phyloP scores from a whole-genome alignment of 768 basidiomycete genomes.

The Glaciozyma martinii region DNA sequence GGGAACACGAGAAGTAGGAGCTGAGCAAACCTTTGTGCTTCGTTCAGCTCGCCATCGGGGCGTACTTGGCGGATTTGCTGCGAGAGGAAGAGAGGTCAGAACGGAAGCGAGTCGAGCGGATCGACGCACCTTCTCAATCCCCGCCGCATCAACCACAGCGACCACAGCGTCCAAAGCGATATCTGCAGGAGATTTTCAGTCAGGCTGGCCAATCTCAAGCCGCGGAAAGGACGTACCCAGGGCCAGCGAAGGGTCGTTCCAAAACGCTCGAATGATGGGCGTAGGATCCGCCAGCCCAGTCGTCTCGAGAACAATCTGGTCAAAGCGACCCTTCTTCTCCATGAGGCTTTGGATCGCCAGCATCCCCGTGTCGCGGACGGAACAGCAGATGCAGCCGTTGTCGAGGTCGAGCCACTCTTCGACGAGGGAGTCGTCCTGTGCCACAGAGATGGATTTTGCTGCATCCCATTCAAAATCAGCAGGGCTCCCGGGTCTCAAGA shows the following conservation, averaged over 20 bases:
- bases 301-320: slow-evolving; percentile 90
- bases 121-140: slow-evolving; percentile 14
- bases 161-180: slow-evolving; percentile 28
- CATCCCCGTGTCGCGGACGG: slow-evolving; percentile 85
- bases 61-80: slow-evolving; percentile 30
- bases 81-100: background rate
- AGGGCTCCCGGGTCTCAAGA: no score
- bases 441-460: slow-evolving; percentile 81
- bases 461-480: no score
- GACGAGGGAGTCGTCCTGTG: slow-evolving; percentile 49
- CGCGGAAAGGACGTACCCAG: slow-evolving; percentile 3
- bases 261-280: slow-evolving; percentile 32
- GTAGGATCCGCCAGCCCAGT: slow-evolving; percentile 92
- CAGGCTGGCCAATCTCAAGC: background rate
- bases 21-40: slow-evolving; percentile 14
- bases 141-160: slow-evolving; percentile 24
- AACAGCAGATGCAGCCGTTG: slow-evolving; percentile 94
- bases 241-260: slow-evolving; percentile 27
- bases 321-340: slow-evolving; percentile 64
- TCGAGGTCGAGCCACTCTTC: slow-evolving; percentile 79
- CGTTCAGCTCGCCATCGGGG: slow-evolving; percentile 26
- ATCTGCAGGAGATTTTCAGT: background rate
- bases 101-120: no score
- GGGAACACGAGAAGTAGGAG: background rate
- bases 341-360: slow-evolving; percentile 61